Conservation (phyloP, 768 basidiomycete genomes). For the Auricularia heimuer region DNA sequence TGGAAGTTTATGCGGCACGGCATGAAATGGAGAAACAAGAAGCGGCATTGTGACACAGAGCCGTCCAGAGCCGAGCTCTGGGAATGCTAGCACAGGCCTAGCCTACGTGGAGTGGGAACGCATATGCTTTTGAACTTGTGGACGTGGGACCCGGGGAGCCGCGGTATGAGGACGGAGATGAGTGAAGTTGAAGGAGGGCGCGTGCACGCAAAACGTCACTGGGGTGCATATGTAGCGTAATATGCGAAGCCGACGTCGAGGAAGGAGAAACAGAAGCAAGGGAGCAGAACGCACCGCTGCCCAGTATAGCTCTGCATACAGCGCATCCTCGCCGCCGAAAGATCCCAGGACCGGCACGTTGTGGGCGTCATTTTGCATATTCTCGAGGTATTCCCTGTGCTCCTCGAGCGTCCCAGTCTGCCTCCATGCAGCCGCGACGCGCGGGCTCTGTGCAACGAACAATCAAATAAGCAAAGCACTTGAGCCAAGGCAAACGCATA, state of each 20-base stretch:
- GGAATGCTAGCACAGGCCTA: too few relatives aligned
- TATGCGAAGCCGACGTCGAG: too few relatives aligned
- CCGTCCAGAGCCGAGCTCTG: too few relatives aligned
- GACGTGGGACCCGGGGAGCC: too few relatives aligned
- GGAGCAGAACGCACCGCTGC: not conserved
- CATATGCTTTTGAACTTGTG: too few relatives aligned
- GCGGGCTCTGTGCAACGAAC: not conserved
- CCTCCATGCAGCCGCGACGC: not conserved
- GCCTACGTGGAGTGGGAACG: too few relatives aligned
- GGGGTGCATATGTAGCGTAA: too few relatives aligned
- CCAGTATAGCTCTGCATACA: conserved; percentile 1
- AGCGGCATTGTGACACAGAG: too few relatives aligned
- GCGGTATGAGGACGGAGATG: too few relatives aligned
- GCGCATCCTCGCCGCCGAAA: not conserved
- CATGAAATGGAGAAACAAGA: too few relatives aligned
- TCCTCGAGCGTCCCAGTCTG: conserved; percentile 1
- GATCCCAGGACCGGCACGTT: not conserved
- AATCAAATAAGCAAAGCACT: not conserved
- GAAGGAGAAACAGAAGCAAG: not conserved
- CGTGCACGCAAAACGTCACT: too few relatives aligned
- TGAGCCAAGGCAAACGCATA: not conserved
- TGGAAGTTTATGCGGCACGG: not conserved
- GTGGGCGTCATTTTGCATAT: not conserved
- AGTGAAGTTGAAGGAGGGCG: too few relatives aligned
- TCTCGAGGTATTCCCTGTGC: not conserved